phyloP scores from a whole-genome alignment of 2,329 filamentous ascomycete genomes.

The Penicillium sp. region DNA sequence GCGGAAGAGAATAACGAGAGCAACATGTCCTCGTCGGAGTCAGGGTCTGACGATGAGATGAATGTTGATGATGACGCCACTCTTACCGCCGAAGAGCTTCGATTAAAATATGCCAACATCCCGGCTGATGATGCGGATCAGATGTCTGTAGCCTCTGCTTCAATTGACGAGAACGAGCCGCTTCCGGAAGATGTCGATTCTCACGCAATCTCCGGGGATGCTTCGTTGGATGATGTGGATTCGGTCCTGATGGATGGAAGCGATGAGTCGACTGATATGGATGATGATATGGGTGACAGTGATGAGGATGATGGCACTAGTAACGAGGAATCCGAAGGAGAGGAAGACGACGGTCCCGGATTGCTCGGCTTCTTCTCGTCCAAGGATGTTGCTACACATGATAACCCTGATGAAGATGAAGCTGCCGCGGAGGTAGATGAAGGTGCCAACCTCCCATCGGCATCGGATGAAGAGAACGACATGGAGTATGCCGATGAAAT shows the following conservation, averaged over 20 bases:
- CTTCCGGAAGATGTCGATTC: slow-evolving; percentile 20
- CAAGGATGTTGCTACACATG: slow-evolving; percentile 29
- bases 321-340: slow-evolving; percentile 42
- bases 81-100: slow-evolving; percentile 45
- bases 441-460: slow-evolving; percentile 22
- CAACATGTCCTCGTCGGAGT: slow-evolving; percentile 46
- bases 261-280: slow-evolving; percentile 45
- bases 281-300: slow-evolving; percentile 46
- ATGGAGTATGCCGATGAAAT: slow-evolving; percentile 34
- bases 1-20: slow-evolving; percentile 54
- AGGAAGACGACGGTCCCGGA: slow-evolving; percentile 35
- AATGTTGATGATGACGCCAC: slow-evolving; percentile 41
- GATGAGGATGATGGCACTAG: slow-evolving; percentile 47
- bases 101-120: slow-evolving; percentile 44
- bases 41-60: slow-evolving; percentile 39
- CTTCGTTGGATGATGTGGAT: slow-evolving; percentile 41
- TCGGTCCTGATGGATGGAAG: slow-evolving; percentile 43
- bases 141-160: slow-evolving; percentile 23
- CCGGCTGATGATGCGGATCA: slow-evolving; percentile 23
- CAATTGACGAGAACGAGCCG: slow-evolving; percentile 17
- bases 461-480: slow-evolving; percentile 25
- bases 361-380: slow-evolving; percentile 46
- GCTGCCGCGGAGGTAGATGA: slow-evolving; percentile 9
- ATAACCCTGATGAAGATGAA: neutral
- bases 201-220: slow-evolving; percentile 24